Evolutionary conservation across 2,329 filamentous ascomycete species (phyloP).

Genomic region (Aureobasidium sp.): DNA sequence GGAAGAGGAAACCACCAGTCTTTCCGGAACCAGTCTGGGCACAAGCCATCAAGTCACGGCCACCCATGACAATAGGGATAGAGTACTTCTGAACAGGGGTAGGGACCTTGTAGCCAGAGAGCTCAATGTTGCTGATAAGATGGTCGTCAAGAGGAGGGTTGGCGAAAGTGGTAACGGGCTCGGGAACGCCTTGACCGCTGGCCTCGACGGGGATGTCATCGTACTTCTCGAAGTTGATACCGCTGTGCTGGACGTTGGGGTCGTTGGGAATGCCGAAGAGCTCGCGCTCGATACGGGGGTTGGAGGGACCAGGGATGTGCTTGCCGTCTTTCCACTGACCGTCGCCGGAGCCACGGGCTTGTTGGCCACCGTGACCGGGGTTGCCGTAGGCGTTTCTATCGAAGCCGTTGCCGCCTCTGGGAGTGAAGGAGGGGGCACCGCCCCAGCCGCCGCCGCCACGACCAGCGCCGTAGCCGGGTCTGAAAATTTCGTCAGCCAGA

Average conservation of each 20-base stretch:
- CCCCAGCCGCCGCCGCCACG: constrained; percentile 43
- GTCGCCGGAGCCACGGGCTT: constrained; percentile 78
- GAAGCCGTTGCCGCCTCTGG: constrained; percentile 44
- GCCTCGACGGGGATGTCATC: constrained; percentile 98
- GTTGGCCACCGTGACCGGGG: constrained; percentile 46
- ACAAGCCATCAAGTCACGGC: constrained; percentile 98
- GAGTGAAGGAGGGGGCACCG: constrained; percentile 49
- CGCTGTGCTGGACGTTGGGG: constrained; percentile 88
- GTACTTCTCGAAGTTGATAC: constrained; percentile 99
- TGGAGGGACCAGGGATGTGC: constrained; percentile 82
- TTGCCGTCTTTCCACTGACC: constrained; percentile 96
- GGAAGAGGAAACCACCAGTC: constrained; percentile 99
- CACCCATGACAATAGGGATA: constrained; percentile 96
- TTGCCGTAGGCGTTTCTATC: constrained; percentile 58
- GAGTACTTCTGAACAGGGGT: constrained; percentile 99
- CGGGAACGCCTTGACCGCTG: constrained; percentile 86
- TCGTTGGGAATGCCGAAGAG: constrained; percentile 89
- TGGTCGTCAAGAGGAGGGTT: constrained; percentile 95
- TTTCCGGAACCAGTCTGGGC: constrained; percentile 99
- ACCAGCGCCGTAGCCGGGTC: constrained; percentile 35
- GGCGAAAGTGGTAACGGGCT: constrained; percentile 82
- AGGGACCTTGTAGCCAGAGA: constrained; percentile 89
- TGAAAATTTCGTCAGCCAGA: constrained; percentile 22
- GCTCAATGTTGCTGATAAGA: constrained; percentile 82
- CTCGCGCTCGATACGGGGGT: constrained; percentile 86